Evolutionary conservation across 2,329 filamentous ascomycete species (phyloP).

Genomic region (Ophiostoma sp.): DNA sequence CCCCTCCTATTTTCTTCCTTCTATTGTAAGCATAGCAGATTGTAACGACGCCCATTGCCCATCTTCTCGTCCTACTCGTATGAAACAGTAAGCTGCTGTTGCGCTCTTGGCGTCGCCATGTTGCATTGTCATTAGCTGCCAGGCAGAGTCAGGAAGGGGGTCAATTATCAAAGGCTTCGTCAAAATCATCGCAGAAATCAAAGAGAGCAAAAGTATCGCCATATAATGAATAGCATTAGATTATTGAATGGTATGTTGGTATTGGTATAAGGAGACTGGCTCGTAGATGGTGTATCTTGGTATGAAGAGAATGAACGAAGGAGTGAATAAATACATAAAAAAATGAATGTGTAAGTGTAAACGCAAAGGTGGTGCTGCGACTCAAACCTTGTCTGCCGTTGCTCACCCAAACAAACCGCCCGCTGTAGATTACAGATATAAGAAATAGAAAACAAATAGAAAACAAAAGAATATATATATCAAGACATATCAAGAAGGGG

Average conservation of each 20-base stretch:
- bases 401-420: neutral
- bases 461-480: neutral
- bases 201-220: neutral
- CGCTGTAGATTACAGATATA: slow-evolving; percentile 12
- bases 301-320: neutral
- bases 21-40: neutral
- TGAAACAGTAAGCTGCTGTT: neutral
- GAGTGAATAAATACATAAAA: neutral
- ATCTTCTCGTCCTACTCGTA: neutral
- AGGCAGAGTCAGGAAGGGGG: neutral
- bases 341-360: neutral
- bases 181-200: neutral
- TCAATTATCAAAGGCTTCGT: neutral
- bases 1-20: neutral
- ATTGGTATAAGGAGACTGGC: neutral
- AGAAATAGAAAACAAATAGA: neutral
- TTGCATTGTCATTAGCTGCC: neutral
- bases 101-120: neutral
- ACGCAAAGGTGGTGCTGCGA: neutral
- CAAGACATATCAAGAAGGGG: neutral
- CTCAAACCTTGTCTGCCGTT: neutral
- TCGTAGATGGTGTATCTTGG: slow-evolving; percentile 8
- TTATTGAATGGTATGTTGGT: neutral
- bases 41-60: neutral
- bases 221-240: too few species aligned